Base-by-base conservation (phyloP, 768 basidiomycete species). In the Termitomyces sp. region DNA sequence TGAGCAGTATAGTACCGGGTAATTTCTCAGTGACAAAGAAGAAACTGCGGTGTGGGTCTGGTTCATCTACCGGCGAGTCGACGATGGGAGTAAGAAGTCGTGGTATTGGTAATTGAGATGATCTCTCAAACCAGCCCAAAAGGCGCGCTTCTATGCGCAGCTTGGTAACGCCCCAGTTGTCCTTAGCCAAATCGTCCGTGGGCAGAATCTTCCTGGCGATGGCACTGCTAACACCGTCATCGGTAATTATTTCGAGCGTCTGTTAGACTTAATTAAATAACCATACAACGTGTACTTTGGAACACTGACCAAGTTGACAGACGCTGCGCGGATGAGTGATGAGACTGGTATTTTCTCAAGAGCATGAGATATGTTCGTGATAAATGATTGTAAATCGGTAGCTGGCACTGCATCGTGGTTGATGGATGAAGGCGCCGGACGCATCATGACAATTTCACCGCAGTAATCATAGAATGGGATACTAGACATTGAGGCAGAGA, bases 1-100 rank as follows among this genome's bases (percentile, higher is more conserved):
- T 56, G 10, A 56, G 32, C 10, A 56, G 15, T 13, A 27, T 16
- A 7, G 29, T 18, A 13, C 56, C 50, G 11, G 50, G 56, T 20
- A 52, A 23, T 33, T 52, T 56, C 3, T 52, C 38, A 13, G 39
- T 52, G 46, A 56, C 23, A 31, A 56, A 45, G 27, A 56, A 52
- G 23, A 51, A 51, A n/a, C 25, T 27, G 16, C 15, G 42, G 16
- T 43, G 23, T 16, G 9, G 4, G 16, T 43, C 42, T 27, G 42
- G 18, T 22, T 39, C 40, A 11, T 50, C 36, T 40, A 35, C 18
- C 3, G 7, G 12, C n/a, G 22, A 32, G 31, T 40, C 7, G 6
- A 16, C 20, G 20, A 40, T 3, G 15, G 38, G n/a, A 10, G 40
- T 41, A 13, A 51, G 39, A 40, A 51, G 27, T 9, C 29, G 20